These are phyloP conservation scores for Plasmodium vivax DNA, from an alignment of 169 alveolate species.

Conservation along the genomic window DNA sequence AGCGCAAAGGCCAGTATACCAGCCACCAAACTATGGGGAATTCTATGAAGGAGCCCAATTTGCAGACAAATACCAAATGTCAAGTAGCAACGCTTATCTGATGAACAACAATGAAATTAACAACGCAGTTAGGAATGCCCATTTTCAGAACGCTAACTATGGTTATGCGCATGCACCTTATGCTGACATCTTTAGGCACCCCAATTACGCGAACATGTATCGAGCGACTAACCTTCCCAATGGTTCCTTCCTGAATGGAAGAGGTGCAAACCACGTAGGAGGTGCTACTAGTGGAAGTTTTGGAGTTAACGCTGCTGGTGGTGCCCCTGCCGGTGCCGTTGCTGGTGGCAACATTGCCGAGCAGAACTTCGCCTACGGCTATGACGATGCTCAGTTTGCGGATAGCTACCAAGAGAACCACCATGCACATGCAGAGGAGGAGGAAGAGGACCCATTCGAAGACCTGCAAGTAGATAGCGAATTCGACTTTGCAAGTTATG, in stretches of 20 bases:
- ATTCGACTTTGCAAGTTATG: not conserved
- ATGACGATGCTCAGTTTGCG: not conserved
- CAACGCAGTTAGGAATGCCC: not conserved
- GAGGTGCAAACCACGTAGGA: not conserved
- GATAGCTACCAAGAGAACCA: not conserved
- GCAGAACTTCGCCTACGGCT: not conserved
- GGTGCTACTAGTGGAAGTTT: not conserved
- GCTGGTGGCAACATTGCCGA: not conserved
- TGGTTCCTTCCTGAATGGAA: not conserved
- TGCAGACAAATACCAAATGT: not conserved
- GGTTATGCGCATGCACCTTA: not conserved
- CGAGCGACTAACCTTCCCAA: not conserved
- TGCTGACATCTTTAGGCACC: not conserved
- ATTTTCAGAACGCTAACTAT: not conserved
- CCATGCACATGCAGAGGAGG: not conserved
- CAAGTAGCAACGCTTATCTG: not conserved
- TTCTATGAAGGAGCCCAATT: conserved; percentile 10
- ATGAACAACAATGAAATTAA: not conserved
- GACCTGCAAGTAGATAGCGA: not conserved
- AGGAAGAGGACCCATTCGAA: not conserved
- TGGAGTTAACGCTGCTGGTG: not conserved
- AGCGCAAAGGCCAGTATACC: not conserved
- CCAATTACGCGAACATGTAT: not conserved
- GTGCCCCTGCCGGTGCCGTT: not conserved
- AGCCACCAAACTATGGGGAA: conserved; percentile 5